These are phyloP conservation scores for Colletotrichum simmondsii DNA, from an alignment of 2,329 filamentous ascomycete species.

Conservation along the genomic window DNA sequence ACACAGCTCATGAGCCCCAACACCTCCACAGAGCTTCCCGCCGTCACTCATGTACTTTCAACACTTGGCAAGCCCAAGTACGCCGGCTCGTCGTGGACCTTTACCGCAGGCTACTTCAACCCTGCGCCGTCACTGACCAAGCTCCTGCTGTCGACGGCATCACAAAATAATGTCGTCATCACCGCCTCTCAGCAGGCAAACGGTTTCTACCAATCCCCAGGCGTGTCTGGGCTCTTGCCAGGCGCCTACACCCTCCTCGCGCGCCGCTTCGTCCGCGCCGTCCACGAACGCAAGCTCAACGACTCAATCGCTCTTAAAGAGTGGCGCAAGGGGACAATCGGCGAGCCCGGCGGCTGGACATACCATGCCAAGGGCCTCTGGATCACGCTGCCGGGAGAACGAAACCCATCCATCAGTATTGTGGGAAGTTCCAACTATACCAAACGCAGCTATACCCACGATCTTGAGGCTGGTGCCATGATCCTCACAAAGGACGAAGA, in stretches of 20 bases:
- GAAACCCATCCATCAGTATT: constrained; percentile 79
- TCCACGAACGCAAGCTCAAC: constrained; percentile 57
- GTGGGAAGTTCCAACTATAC: constrained; percentile 97
- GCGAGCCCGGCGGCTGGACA: constrained; percentile 88
- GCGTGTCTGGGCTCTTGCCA: constrained; percentile 89
- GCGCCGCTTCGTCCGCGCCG: constrained; percentile 77
- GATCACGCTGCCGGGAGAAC: constrained; percentile 77
- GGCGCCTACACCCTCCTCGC: constrained; percentile 93
- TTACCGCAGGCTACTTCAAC: constrained; percentile 99
- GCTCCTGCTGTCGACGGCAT: constrained; percentile 80
- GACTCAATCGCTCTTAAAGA: constrained; percentile 80
- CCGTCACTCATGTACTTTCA: constrained; percentile 79
- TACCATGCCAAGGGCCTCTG: constrained; percentile 98
- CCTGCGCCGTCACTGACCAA: constrained; percentile 86
- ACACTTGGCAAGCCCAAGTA: constrained; percentile 73
- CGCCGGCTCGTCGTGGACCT: constrained; percentile 84
- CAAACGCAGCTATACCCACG: constrained; percentile 89
- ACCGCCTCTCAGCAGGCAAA: constrained; percentile 95
- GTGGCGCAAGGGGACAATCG: constrained; percentile 86
- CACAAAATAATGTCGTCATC: constrained; percentile 80
- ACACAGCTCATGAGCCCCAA: constrained; percentile 84
- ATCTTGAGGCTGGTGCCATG: constrained; percentile 89
- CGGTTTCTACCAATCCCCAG: constrained; percentile 90
- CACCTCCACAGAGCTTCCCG: constrained; percentile 88
- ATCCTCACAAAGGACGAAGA: constrained; percentile 83